Evolutionary conservation across 371 early-diverging fungal species (phyloP), one percentile per base, ranked within the genome.

Genomic region (Rhizopus arrhizus): DNA sequence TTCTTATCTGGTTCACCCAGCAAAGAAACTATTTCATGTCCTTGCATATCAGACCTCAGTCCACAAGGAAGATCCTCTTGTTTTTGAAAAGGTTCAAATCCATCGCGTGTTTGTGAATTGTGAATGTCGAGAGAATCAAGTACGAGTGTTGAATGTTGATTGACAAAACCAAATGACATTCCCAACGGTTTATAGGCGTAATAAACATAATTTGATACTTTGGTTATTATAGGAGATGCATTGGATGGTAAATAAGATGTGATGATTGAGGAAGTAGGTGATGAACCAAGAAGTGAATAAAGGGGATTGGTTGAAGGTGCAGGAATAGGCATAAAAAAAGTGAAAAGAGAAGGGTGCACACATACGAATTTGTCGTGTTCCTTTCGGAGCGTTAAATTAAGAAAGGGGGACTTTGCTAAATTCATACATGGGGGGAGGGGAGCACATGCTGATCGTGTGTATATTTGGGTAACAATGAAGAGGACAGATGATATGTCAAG

Each of bases 1-100:
- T 81, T 81, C 11, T 72, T 66, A 57, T 77, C 76, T 4, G 81
- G 81, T 55, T 81, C 81, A 12, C 81, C 81, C 12, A 75, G 48
- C 28, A 65, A 47, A 32, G 62, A 49, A 1, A 81, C 80, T n/a
- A 80, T 73, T 45, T 77, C 75, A 59, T 75, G 72, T 16, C 75
- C 80, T 53, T 68, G 69, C 56, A 70, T 74, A 5, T 65, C 54
- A 1, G 49, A 38, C 16, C 42, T 56, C 1, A 81, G 48, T 13
- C 64, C 71, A 42, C 65, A 69, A 2, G 77, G 77, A 32, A 69
- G 56, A 3, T 66, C 62, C 12, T 59, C 36, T 29, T 40, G 40
- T 0, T 65, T 56, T 1, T 42, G 11, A 43, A 59, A 80, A 28
- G 72, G 70, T 9, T 56, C 45, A 51, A 75, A 77, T 4, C 75